phyloP scores from a whole-genome alignment of 495 filamentous ascomycete species.

The Penicillium coprophilum region DNA sequence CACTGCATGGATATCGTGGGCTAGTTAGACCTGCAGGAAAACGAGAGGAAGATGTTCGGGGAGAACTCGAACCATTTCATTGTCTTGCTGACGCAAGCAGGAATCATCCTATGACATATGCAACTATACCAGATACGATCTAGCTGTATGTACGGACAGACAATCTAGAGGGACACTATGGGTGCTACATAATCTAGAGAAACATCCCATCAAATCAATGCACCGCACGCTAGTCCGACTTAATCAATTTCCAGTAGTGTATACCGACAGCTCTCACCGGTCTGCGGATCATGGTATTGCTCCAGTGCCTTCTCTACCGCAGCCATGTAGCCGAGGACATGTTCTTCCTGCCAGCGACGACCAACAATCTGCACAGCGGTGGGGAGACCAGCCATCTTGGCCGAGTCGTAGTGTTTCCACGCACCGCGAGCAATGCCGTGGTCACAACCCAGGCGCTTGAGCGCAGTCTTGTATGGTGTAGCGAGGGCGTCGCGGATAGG shows the following conservation, averaged over 20 bases:
- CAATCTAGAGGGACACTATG: not conserved
- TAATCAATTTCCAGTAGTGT: conserved; percentile 60
- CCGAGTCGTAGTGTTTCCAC: conserved; percentile 84
- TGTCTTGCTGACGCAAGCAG: not conserved
- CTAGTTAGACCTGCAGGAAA: not conserved
- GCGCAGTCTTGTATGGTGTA: conserved; percentile 48
- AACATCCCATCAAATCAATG: not conserved
- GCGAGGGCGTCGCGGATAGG: conserved; percentile 63
- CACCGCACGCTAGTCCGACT: not conserved
- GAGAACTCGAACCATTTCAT: not conserved
- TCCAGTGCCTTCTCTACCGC: conserved; percentile 71
- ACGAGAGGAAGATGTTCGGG: not conserved
- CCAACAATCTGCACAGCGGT: conserved; percentile 88
- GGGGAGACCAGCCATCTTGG: conserved; percentile 81
- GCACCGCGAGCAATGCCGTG: conserved; percentile 80
- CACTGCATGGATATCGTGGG: not conserved
- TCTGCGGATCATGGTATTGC: conserved; percentile 38
- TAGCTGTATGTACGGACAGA: not conserved
- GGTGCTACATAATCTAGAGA: not conserved
- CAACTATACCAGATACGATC: not conserved
- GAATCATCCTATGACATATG: not conserved
- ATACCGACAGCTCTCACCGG: conserved; percentile 57
- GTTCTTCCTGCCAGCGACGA: conserved; percentile 84
- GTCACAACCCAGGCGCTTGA: conserved; percentile 46
- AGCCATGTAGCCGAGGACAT: conserved; percentile 83